Percentiles rank a stretch among this genome's conserved stretches.
Conservation (phyloP, 345 rosid species). For the Salix dunnii region DNA sequence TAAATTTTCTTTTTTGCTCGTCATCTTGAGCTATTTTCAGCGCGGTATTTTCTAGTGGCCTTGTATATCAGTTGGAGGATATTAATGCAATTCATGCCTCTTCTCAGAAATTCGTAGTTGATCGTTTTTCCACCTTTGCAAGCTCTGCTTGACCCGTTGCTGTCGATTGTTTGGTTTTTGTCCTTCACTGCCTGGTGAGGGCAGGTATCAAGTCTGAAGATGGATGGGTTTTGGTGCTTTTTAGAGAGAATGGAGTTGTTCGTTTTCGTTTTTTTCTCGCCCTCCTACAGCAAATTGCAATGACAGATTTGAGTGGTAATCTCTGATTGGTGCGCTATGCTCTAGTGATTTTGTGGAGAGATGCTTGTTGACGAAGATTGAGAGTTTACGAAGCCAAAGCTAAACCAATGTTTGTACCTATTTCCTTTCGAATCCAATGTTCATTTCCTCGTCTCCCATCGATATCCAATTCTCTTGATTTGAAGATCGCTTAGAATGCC, state of each 20-base stretch:
- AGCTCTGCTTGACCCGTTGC: neutral
- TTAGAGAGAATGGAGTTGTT: neutral
- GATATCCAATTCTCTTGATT: too few species aligned
- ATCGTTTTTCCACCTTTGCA: neutral
- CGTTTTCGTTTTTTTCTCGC: neutral
- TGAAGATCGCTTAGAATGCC: too few species aligned
- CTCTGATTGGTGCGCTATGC: too few species aligned
- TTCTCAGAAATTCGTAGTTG: neutral
- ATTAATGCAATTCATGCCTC: neutral
- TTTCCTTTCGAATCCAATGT: too few species aligned
- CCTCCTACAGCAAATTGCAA: neutral
- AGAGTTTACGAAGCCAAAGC: too few species aligned
- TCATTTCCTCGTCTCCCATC: too few species aligned
- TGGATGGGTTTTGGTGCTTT: neutral
- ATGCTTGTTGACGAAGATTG: too few species aligned
- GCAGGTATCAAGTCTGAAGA: neutral
- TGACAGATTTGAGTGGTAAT: neutral
- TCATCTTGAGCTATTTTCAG: neutral
- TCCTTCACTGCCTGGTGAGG: neutral
- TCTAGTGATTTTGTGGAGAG: too few species aligned
- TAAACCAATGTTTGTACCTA: too few species aligned
- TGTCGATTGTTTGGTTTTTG: neutral
- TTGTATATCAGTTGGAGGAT: conserved; percentile 6
- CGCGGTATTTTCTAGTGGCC: neutral
- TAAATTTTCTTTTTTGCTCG: neutral